phyloP scores from a whole-genome alignment of 805 yeast genomes.

The Cyberlindnera maritima region DNA sequence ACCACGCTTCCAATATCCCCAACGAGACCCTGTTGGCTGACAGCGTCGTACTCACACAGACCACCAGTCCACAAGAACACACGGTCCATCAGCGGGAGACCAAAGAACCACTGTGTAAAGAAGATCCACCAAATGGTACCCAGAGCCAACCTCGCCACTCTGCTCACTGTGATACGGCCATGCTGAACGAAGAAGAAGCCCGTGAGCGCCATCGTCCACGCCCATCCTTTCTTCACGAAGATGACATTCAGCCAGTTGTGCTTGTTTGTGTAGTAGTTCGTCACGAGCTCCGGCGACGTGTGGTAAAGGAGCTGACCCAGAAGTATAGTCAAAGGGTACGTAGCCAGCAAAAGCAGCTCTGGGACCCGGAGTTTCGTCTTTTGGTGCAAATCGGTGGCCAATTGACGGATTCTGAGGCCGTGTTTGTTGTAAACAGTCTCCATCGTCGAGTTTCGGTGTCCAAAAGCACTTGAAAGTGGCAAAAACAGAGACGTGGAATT shows the following conservation, averaged over 20 bases:
- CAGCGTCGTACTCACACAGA: constrained; percentile 41
- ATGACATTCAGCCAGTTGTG: constrained; percentile 64
- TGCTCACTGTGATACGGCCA: constrained; percentile 7
- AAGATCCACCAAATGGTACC: constrained; percentile 76
- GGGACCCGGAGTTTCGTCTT: constrained; percentile 8
- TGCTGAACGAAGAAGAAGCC: constrained; percentile 26
- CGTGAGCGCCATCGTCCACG: constrained; percentile 68
- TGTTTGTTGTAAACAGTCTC: constrained; percentile 12
- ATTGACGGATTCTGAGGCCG: background rate
- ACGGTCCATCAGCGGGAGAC: constrained; percentile 85
- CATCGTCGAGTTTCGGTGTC: too few species aligned
- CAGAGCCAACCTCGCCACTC: constrained; percentile 11
- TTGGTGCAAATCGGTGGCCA: constrained; percentile 1
- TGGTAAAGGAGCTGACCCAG: constrained; percentile 50
- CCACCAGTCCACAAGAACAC: constrained; percentile 85
- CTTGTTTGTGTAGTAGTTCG: constrained; percentile 46
- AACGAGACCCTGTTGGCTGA: background rate
- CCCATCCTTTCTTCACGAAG: constrained; percentile 91
- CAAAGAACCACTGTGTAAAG: constrained; percentile 86
- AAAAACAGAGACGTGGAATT: background rate
- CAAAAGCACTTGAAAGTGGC: too few species aligned
- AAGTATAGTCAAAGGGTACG: constrained; percentile 42
- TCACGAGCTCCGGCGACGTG: constrained; percentile 9
- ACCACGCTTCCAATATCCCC: constrained; percentile 22
- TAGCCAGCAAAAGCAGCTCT: constrained; percentile 16